Evolutionary conservation across 768 basidiomycete genomes (phyloP).

Genomic region (Chalciporus piperatus): DNA sequence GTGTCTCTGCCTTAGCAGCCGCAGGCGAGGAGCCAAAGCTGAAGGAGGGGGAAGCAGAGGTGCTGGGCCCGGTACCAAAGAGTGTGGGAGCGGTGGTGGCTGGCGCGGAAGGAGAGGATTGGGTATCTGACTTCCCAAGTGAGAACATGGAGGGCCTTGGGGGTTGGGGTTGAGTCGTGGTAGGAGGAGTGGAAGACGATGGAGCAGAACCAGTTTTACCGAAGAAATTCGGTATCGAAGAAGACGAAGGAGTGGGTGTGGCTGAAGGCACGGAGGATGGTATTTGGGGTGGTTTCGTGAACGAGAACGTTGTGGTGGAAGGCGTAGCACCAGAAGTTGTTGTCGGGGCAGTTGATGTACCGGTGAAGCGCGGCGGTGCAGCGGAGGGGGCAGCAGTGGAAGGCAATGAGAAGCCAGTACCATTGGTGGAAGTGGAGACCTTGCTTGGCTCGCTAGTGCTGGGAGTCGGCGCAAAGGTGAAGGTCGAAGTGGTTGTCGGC

Average conservation of each 20-base stretch:
- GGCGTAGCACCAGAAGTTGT: conserved; percentile 7
- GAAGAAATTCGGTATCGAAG: conserved; percentile 30
- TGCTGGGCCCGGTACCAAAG: conserved; percentile 11
- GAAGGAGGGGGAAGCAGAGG: neutral
- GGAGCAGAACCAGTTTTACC: conserved; percentile 20
- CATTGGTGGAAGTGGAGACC: conserved; percentile 2
- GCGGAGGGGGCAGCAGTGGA: conserved; percentile 28
- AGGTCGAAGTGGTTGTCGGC: conserved; percentile 3
- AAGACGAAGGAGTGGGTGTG: conserved; percentile 5
- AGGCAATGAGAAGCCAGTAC: conserved; percentile 24
- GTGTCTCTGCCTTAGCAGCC: conserved; percentile 6
- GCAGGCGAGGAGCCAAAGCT: conserved; percentile 10
- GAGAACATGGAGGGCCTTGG: conserved; percentile 13
- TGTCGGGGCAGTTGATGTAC: conserved; percentile 7
- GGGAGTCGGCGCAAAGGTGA: conserved; percentile 12
- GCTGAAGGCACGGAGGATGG: conserved; percentile 2
- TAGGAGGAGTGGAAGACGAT: conserved; percentile 6
- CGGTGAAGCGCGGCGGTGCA: conserved; percentile 14
- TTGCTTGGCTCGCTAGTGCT: conserved; percentile 10
- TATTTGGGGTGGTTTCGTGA: conserved; percentile 14
- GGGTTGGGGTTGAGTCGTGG: conserved; percentile 10
- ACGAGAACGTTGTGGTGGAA: conserved; percentile 14
- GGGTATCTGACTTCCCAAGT: conserved; percentile 17
- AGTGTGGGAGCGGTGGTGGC: conserved; percentile 11
- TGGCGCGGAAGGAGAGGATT: conserved; percentile 25